Percentiles rank a stretch among this genome's conserved stretches.
Evolutionary conservation across 1,284 basidiomycete genomes (phyloP).

Genomic region (Fomitopsis pinicola): DNA sequence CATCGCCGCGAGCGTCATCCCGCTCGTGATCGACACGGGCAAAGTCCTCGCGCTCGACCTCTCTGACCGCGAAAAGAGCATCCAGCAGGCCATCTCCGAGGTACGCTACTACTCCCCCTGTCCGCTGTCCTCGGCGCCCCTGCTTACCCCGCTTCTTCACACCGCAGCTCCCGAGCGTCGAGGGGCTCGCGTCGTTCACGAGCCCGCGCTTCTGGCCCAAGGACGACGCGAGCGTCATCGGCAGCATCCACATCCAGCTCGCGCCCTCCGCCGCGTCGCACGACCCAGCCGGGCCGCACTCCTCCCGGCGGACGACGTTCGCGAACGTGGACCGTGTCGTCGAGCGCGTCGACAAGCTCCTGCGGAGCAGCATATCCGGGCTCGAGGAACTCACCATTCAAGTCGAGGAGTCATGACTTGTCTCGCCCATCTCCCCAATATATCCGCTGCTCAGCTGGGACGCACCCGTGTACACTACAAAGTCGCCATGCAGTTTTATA

Average conservation of each 20-base stretch:
- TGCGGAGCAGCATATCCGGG: constrained; percentile 71
- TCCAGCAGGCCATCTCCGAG: constrained; percentile 74
- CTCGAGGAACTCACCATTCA: constrained; percentile 88
- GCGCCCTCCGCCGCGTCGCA: constrained; percentile 48
- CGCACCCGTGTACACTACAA: not conserved
- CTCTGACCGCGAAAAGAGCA: constrained; percentile 60
- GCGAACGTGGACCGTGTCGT: constrained; percentile 68
- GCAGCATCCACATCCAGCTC: constrained; percentile 87
- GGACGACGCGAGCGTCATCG: constrained; percentile 81
- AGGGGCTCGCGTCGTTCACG: constrained; percentile 81
- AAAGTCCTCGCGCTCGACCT: constrained; percentile 87
- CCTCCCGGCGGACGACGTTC: constrained; percentile 44
- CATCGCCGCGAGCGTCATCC: constrained; percentile 93
- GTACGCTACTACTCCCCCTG: constrained; percentile 38
- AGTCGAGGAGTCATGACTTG: constrained; percentile 43
- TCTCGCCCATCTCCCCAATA: not conserved
- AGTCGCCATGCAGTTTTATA: constrained; percentile 4
- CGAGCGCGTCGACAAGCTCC: constrained; percentile 66
- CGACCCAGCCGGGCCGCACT: constrained; percentile 53
- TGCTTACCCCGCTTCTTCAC: not conserved
- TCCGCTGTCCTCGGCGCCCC: not conserved
- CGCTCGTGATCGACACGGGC: constrained; percentile 92
- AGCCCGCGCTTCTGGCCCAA: constrained; percentile 95
- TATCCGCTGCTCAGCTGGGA: not conserved
- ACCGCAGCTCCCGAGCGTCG: constrained; percentile 51